These are phyloP conservation scores for Auriscalpium orientale DNA, from an alignment of 768 basidiomycete species.

Conservation along the genomic window DNA sequence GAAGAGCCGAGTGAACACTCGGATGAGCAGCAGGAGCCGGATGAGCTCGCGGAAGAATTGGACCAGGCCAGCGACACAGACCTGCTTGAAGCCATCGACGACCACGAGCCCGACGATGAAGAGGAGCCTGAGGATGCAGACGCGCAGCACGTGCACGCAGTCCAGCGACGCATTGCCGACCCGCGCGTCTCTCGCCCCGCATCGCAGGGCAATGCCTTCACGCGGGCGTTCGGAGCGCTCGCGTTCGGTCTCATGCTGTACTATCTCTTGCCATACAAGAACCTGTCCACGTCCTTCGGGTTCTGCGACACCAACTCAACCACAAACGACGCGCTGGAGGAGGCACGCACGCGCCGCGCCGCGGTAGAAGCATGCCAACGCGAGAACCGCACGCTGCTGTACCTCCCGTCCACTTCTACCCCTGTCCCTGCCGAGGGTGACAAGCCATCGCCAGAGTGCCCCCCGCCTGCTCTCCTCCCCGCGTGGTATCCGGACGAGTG, in stretches of 20 bases:
- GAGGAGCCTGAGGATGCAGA: slow-evolving; percentile 11
- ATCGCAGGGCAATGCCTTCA: slow-evolving; percentile 20
- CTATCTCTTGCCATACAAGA: slow-evolving; percentile 42
- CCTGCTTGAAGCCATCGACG: slow-evolving; percentile 1
- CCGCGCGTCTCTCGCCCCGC: slow-evolving; percentile 18
- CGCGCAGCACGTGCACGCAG: slow-evolving; percentile 15
- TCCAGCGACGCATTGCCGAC: slow-evolving; percentile 34
- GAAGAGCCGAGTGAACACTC: slow-evolving; percentile 8
- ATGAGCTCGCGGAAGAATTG: slow-evolving; percentile 9
- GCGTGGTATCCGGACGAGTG: slow-evolving; percentile 57
- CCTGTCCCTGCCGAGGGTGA: slow-evolving; percentile 9
- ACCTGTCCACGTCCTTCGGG: slow-evolving; percentile 62
- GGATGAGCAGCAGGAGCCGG: not conserved
- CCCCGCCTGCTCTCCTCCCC: slow-evolving; percentile 47
- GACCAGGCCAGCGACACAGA: slow-evolving; percentile 7
- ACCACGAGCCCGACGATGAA: slow-evolving; percentile 8
- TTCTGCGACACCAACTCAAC: slow-evolving; percentile 62
- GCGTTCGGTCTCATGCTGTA: slow-evolving; percentile 26
- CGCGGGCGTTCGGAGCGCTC: slow-evolving; percentile 33
- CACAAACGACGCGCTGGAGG: slow-evolving; percentile 51
- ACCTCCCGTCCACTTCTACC: slow-evolving; percentile 21
- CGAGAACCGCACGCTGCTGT: slow-evolving; percentile 43
- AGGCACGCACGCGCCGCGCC: slow-evolving; percentile 35
- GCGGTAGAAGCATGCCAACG: slow-evolving; percentile 49
- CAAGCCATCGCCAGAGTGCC: slow-evolving; percentile 22